Evolutionary conservation across 2,329 filamentous ascomycete species (phyloP).

Genomic region (Colletotrichum brevisporum): DNA sequence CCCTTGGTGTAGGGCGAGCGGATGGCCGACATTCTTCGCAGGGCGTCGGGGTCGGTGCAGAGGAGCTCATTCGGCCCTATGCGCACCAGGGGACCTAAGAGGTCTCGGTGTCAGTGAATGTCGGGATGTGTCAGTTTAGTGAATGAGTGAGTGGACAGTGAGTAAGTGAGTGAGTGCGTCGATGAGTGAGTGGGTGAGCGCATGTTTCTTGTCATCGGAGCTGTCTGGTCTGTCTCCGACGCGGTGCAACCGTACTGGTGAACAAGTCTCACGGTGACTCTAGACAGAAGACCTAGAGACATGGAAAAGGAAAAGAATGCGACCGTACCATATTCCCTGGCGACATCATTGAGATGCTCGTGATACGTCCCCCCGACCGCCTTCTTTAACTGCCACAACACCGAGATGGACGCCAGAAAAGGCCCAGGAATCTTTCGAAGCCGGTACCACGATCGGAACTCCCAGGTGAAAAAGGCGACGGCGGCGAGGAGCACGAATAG

Average conservation of each 20-base stretch:
- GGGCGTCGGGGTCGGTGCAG: slow-evolving; percentile 54
- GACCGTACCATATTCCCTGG: slow-evolving; percentile 39
- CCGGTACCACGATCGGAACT: slow-evolving; percentile 46
- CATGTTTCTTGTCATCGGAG: too few species aligned
- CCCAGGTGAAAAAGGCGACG: slow-evolving; percentile 24
- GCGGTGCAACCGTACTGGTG: too few species aligned
- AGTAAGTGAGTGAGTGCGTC: too few species aligned
- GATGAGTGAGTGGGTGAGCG: too few species aligned
- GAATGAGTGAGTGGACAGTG: too few species aligned
- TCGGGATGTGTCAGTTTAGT: too few species aligned
- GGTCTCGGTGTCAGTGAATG: too few species aligned
- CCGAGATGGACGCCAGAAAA: slow-evolving; percentile 44
- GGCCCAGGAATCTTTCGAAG: slow-evolving; percentile 50
- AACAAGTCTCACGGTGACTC: too few species aligned
- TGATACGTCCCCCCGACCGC: slow-evolving; percentile 45
- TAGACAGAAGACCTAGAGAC: background rate
- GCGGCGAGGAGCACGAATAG: background rate
- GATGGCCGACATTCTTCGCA: slow-evolving; percentile 50
- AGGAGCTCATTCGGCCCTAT: slow-evolving; percentile 59
- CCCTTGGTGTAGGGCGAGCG: slow-evolving; percentile 55
- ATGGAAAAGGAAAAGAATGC: background rate
- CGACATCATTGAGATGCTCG: slow-evolving; percentile 46
- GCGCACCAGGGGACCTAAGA: slow-evolving; percentile 53
- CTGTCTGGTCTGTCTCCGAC: too few species aligned
- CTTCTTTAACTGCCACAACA: slow-evolving; percentile 46